Percentiles rank a stretch among this genome's conserved stretches.
Evolutionary conservation across 192 early-diverging fungal genomes (phyloP).

Genomic region (Dimargaris cristalligena): DNA sequence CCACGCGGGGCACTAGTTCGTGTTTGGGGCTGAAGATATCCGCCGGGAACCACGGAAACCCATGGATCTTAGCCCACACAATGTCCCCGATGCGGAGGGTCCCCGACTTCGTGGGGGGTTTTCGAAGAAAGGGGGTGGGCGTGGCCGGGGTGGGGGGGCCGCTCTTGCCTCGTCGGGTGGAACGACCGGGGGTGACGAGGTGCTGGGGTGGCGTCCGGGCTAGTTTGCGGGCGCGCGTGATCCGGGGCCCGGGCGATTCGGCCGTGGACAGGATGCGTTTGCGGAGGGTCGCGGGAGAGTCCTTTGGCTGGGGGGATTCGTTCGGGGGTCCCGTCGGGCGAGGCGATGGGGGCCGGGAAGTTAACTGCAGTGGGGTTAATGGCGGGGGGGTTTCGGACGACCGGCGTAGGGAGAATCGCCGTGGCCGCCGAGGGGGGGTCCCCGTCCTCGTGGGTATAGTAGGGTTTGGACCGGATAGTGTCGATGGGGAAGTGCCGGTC

Average conservation of each 20-base stretch:
- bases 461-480: background rate
- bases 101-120: background rate
- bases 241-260: background rate
- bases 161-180: background rate
- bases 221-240: background rate
- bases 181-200: background rate
- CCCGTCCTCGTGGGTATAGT: background rate
- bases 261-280: no score
- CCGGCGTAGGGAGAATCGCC: no score
- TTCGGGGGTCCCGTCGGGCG: no score
- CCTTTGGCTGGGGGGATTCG: no score
- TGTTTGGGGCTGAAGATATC: constrained; percentile 15
- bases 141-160: background rate
- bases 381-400: background rate
- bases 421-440: background rate
- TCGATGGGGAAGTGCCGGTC: background rate
- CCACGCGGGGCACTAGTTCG: constrained; percentile 13
- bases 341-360: no score
- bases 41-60: constrained; percentile 28
- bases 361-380: no score
- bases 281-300: background rate
- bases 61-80: constrained; percentile 27
- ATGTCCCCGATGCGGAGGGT: constrained; percentile 10
- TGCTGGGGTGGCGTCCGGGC: no score
- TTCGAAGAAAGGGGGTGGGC: background rate